These are phyloP conservation scores for Mortierella antarctica DNA, from an alignment of 192 early-diverging fungal genomes.

Conservation along the genomic window DNA sequence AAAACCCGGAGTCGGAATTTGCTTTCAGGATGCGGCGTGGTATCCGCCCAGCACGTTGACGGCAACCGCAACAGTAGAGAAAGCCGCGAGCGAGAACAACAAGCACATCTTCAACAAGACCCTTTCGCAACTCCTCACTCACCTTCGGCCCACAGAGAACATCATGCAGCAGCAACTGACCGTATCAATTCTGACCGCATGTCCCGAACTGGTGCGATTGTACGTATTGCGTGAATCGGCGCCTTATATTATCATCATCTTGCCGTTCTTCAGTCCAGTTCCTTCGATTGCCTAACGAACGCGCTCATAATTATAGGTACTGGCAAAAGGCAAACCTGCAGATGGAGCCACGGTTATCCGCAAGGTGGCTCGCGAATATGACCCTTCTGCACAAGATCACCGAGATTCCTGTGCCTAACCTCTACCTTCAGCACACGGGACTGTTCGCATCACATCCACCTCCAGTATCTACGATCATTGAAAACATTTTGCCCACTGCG, in stretches of 20 bases:
- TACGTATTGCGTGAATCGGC: constrained; percentile 47
- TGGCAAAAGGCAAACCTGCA: constrained; percentile 71
- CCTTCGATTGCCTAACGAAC: neutral
- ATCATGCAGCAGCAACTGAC: constrained; percentile 73
- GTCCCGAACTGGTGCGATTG: constrained; percentile 80
- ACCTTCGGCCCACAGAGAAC: constrained; percentile 73
- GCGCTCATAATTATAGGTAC: constrained; percentile 54
- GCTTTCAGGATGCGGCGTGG: constrained; percentile 82
- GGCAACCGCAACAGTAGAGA: constrained; percentile 19
- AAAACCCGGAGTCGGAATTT: constrained; percentile 77
- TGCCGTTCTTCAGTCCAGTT: constrained; percentile 8
- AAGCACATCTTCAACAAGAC: constrained; percentile 66
- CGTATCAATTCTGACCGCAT: constrained; percentile 70
- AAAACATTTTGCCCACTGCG: constrained; percentile 75
- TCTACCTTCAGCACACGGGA: constrained; percentile 56
- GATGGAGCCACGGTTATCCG: constrained; percentile 78
- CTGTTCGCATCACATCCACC: constrained; percentile 66
- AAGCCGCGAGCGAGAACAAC: constrained; percentile 29
- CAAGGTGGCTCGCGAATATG: constrained; percentile 83
- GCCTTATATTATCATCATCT: neutral
- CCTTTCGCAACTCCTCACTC: constrained; percentile 63
- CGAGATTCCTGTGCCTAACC: constrained; percentile 69
- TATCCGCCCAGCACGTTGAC: constrained; percentile 64
- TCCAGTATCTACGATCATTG: constrained; percentile 62
- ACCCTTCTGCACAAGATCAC: constrained; percentile 78